phyloP scores from a whole-genome alignment of 2,329 filamentous ascomycete species.

The Fusarium sp. region DNA sequence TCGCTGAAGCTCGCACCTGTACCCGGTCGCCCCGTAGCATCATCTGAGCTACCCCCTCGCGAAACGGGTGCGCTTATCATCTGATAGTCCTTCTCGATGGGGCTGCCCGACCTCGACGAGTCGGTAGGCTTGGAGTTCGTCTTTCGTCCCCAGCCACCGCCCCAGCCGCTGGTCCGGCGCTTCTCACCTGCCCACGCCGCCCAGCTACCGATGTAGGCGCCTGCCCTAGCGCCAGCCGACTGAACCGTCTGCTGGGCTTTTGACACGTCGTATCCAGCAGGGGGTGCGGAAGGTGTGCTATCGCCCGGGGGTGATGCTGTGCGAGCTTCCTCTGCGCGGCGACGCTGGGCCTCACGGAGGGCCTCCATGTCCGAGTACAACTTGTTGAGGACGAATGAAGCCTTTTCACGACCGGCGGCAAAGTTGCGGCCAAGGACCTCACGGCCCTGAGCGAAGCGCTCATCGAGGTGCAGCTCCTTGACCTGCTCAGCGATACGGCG shows the following conservation, averaged over 20 bases:
- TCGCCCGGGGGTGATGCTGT: conserved; percentile 18
- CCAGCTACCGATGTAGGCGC: conserved; percentile 77
- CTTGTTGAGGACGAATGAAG: conserved; percentile 86
- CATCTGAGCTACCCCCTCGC: conserved; percentile 45
- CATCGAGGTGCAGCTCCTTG: conserved; percentile 92
- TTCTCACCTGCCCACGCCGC: conserved; percentile 81
- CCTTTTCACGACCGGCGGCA: conserved; percentile 89
- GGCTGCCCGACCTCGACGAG: conserved; percentile 50
- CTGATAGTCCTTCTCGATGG: conserved; percentile 55
- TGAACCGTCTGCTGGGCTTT: conserved; percentile 61
- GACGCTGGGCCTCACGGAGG: conserved; percentile 60
- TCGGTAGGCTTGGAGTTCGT: conserved; percentile 49
- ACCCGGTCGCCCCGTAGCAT: conserved; percentile 47
- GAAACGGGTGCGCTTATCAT: conserved; percentile 49
- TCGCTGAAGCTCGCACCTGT: conserved; percentile 60
- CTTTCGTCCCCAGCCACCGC: conserved; percentile 55
- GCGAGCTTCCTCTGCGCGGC: conserved; percentile 56
- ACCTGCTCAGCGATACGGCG: conserved; percentile 91
- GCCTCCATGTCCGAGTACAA: conserved; percentile 90
- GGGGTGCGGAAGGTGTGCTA: conserved; percentile 23
- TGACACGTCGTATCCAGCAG: conserved; percentile 45
- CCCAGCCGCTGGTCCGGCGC: conserved; percentile 67
- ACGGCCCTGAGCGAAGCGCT: conserved; percentile 83
- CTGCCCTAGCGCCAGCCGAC: conserved; percentile 67
- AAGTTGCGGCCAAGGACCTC: conserved; percentile 91